These are phyloP conservation scores for Podila minutissima DNA, from an alignment of 192 early-diverging fungal genomes.

Conservation along the genomic window DNA sequence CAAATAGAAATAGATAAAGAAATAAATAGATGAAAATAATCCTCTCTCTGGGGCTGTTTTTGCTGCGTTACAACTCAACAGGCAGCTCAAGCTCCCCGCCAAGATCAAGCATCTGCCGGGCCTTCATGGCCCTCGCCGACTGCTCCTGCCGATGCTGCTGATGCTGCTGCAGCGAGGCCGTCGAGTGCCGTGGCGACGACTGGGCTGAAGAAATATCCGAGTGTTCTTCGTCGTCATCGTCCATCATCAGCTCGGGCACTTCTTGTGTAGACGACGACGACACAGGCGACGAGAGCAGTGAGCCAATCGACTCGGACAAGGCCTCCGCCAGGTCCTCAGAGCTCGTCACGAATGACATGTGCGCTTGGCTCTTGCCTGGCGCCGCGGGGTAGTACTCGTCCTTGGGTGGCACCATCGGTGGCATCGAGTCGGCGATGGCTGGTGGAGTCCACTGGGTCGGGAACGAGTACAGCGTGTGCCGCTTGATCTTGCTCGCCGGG, in stretches of 20 bases:
- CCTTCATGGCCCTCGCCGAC: neutral
- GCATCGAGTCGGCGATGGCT: neutral
- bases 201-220: slow-evolving; percentile 22
- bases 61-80: neutral
- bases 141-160: neutral
- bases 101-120: neutral
- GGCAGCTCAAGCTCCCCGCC: neutral
- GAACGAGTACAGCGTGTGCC: slow-evolving; percentile 16
- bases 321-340: slow-evolving; percentile 35
- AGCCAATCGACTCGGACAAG: slow-evolving; percentile 39
- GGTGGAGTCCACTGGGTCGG: neutral
- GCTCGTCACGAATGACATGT: slow-evolving; percentile 26
- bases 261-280: slow-evolving; percentile 19
- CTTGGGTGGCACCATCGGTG: slow-evolving; percentile 27
- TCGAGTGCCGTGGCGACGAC: slow-evolving; percentile 38
- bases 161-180: slow-evolving; percentile 19
- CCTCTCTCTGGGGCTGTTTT: neutral
- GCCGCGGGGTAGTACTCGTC: slow-evolving; percentile 16
- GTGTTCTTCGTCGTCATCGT: slow-evolving; percentile 17
- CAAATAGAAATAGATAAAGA: neutral
- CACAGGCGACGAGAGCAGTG: slow-evolving; percentile 11
- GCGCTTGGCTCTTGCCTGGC: slow-evolving; percentile 4
- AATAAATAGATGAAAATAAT: slow-evolving; percentile 1
- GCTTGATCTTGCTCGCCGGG: slow-evolving; percentile 35
- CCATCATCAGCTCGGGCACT: slow-evolving; percentile 31